Evolutionary conservation across 2,329 filamentous ascomycete genomes (phyloP), one percentile per base, ranked within the genome.

Genomic region (Fusarium stilboides): DNA sequence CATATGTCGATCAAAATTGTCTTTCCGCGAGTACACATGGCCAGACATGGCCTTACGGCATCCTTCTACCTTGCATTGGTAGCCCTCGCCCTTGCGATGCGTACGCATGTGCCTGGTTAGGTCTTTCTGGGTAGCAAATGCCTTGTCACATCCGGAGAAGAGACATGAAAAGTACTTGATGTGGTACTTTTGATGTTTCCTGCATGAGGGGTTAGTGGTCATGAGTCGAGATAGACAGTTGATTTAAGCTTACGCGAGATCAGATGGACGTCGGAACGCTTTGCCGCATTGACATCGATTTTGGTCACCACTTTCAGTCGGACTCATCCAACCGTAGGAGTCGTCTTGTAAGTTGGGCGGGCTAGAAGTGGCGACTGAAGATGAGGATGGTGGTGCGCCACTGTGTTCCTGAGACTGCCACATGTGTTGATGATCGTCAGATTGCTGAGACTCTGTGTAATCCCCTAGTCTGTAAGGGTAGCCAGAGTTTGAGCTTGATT

Each of bases 1-100:
- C 73, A 75, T 75, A 57, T 75, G 73, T 19, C 73, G 68, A 44
- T 75, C 73, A 50, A 74, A 75, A 46, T 75, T 75, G 68, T 75
- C 73, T 58, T 75, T 75, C 19, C 73, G 60, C 34, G 71, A 75
- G 62, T 75, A 75, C 22, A 75, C 67, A 51, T 75, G 73, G 8
- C 73, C 73, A 7, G 71, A 66, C 33, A 72, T 73, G 13, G 73
- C 73, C 55, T 75, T 75, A 36, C 73, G 71, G 45, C 73, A 75
- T 19, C 73, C 73, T 15, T 74, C 71, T 19, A 75, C 73, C 45
- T 57, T 64, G 54, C 73, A 75, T 42, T 69, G 69, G 55, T 69
- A 75, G 20, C 73, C 73, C 26, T 74, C 73, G 33, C 73, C 73
- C 56, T 75, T 75, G 33, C 70, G 68, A 50, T 75, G 73, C 31